Conservation (phyloP, 2,329 filamentous ascomycete genomes). For the Stemphylium lycopersici region DNA sequence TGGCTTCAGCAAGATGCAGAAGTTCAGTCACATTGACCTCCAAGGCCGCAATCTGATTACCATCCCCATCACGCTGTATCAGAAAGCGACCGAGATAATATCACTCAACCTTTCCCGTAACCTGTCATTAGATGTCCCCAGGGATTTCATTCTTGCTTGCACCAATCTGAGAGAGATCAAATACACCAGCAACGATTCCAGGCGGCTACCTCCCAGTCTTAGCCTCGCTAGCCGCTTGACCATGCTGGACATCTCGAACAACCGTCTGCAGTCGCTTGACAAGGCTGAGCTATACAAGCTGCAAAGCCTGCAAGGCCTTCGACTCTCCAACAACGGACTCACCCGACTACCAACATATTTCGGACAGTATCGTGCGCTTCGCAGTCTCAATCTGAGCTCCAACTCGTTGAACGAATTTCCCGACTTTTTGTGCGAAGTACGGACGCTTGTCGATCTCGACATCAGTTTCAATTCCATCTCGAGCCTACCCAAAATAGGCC, state of each 20-base stretch:
- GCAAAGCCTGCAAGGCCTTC: constrained; percentile 81
- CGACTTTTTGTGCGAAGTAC: constrained; percentile 79
- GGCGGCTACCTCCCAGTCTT: constrained; percentile 82
- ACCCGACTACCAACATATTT: constrained; percentile 82
- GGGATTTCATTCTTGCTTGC: constrained; percentile 95
- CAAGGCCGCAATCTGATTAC: constrained; percentile 89
- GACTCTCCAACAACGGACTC: constrained; percentile 90
- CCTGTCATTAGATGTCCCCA: constrained; percentile 86
- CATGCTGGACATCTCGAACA: constrained; percentile 93
- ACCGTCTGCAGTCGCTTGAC: constrained; percentile 84
- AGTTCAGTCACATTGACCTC: constrained; percentile 93
- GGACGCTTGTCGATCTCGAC: constrained; percentile 87
- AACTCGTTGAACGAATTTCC: constrained; percentile 90
- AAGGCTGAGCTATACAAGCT: constrained; percentile 81
- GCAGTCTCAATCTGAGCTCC: constrained; percentile 89
- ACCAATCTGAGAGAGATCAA: constrained; percentile 92
- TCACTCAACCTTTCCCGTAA: constrained; percentile 94
- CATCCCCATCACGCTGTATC: constrained; percentile 92
- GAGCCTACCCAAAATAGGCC: constrained; percentile 78
- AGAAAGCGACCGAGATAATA: constrained; percentile 89
- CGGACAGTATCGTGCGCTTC: constrained; percentile 75
- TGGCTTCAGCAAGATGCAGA: constrained; percentile 80
- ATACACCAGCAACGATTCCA: constrained; percentile 91
- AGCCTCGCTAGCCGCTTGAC: constrained; percentile 81
- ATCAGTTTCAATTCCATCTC: constrained; percentile 95